A percentile compares a stretch with the other conserved stretches of the same genome.
phyloP scores from a whole-genome alignment of 371 early-diverging fungal genomes.

The Circinella umbellata region DNA sequence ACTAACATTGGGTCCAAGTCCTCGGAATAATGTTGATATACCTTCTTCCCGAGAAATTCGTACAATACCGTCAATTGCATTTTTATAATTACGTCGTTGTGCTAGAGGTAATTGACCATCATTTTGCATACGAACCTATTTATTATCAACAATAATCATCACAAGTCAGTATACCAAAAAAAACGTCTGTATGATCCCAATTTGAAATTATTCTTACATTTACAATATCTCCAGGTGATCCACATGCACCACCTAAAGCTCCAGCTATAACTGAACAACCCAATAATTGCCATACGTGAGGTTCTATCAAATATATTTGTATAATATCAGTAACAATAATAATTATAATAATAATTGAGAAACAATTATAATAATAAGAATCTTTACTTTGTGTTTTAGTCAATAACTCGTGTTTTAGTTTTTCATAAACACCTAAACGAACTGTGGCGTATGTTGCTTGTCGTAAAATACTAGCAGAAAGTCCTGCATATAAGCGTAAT shows the following conservation, averaged over 20 bases:
- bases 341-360: slow-evolving; percentile 22
- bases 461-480: slow-evolving; percentile 66
- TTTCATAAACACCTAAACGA: slow-evolving; percentile 69
- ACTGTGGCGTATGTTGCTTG: slow-evolving; percentile 74
- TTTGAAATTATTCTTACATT: slow-evolving; percentile 45
- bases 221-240: slow-evolving; percentile 77
- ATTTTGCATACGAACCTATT: slow-evolving; percentile 61
- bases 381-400: neutral
- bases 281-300: slow-evolving; percentile 51
- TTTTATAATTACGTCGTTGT: slow-evolving; percentile 63
- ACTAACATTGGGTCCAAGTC: slow-evolving; percentile 65
- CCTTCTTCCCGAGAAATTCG: slow-evolving; percentile 67
- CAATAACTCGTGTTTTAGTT: slow-evolving; percentile 34
- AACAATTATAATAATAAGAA: slow-evolving; percentile 23
- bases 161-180: neutral
- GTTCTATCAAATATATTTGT: slow-evolving; percentile 18
- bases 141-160: neutral
- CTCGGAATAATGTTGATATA: slow-evolving; percentile 54
- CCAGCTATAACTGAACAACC: slow-evolving; percentile 63
- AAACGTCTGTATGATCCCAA: neutral
- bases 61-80: slow-evolving; percentile 68
- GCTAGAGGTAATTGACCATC: slow-evolving; percentile 66
- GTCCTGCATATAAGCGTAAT: slow-evolving; percentile 59
- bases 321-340: neutral
- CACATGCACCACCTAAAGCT: slow-evolving; percentile 67